Evolutionary conservation across 306 rosid species (phyloP).

Genomic region (Quercus cerris): DNA sequence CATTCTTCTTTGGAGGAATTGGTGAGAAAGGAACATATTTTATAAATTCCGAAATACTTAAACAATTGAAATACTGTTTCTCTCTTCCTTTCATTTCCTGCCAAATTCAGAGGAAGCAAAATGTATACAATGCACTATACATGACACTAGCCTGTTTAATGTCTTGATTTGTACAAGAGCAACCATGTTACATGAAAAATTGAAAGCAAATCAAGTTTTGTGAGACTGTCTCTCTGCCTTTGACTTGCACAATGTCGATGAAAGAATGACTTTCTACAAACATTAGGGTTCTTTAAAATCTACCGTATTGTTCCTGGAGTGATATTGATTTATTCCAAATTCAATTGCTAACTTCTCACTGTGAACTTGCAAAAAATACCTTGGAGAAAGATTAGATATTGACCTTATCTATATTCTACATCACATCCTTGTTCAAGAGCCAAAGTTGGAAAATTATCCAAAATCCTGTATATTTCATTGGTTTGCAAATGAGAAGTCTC

Average conservation of each 20-base stretch:
- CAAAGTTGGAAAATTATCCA: conserved; percentile 47
- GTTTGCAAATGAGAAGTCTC: conserved; percentile 49
- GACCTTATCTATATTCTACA: conserved; percentile 27
- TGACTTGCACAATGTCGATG: neutral
- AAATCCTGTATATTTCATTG: conserved; percentile 38
- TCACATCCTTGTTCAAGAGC: conserved; percentile 41
- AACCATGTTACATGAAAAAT: too few species aligned
- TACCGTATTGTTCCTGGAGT: conserved; percentile 6
- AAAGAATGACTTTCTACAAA: neutral
- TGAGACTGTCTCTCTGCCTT: neutral
- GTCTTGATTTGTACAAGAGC: too few species aligned
- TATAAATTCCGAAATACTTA: too few species aligned
- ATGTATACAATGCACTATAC: too few species aligned
- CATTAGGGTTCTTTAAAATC: neutral
- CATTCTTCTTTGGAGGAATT: too few species aligned
- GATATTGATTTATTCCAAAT: conserved; percentile 8
- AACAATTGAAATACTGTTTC: too few species aligned
- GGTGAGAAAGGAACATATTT: too few species aligned
- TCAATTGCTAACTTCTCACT: conserved; percentile 16
- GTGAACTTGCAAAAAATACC: conserved; percentile 15
- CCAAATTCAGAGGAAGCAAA: too few species aligned
- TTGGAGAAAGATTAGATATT: conserved; percentile 11
- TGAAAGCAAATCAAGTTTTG: neutral
- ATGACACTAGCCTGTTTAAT: too few species aligned
- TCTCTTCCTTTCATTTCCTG: too few species aligned